Evolutionary conservation across 345 rosid species (phyloP).

Genomic region (Arabidopsis thaliana): DNA sequence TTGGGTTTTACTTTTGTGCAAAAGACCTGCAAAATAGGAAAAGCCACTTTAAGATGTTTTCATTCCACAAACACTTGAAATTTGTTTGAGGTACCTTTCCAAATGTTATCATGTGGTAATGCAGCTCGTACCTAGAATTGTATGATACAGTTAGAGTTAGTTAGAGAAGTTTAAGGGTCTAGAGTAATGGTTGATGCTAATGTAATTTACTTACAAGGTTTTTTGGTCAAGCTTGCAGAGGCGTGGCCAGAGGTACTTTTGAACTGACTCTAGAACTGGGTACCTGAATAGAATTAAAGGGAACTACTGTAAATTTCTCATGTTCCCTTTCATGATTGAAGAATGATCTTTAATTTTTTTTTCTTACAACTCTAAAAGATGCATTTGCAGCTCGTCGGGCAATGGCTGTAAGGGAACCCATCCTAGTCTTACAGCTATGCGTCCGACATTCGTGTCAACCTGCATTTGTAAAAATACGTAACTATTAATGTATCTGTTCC

Average conservation of each 20-base stretch:
- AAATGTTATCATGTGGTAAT: slow-evolving; percentile 93
- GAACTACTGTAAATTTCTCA: neutral
- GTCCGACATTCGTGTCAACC: slow-evolving; percentile 98
- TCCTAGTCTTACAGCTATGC: slow-evolving; percentile 92
- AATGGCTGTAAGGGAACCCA: slow-evolving; percentile 96
- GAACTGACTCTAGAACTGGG: slow-evolving; percentile 80
- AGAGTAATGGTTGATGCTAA: slow-evolving; percentile 14
- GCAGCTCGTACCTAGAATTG: slow-evolving; percentile 80
- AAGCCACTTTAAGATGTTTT: neutral
- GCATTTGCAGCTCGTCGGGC: slow-evolving; percentile 91
- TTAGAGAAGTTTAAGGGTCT: neutral
- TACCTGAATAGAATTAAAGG: slow-evolving; percentile 52
- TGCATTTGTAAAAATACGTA: slow-evolving; percentile 21
- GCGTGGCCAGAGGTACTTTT: slow-evolving; percentile 91
- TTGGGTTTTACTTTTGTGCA: slow-evolving; percentile 86
- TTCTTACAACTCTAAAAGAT: slow-evolving; percentile 83
- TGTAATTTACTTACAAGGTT: slow-evolving; percentile 60
- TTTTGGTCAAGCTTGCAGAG: slow-evolving; percentile 88
- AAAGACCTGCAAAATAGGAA: slow-evolving; percentile 64
- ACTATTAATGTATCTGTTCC: slow-evolving; percentile 10
- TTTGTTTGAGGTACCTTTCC: slow-evolving; percentile 67
- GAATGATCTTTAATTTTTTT: slow-evolving; percentile 35
- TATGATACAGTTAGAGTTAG: slow-evolving; percentile 18
- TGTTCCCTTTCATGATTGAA: neutral
- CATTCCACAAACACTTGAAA: slow-evolving; percentile 11